A percentile compares a stretch with the other conserved stretches of the same genome.
These are phyloP conservation scores for Umbellularia californica DNA, from an alignment of 164 flowering plant species.

Conservation along the genomic window DNA sequence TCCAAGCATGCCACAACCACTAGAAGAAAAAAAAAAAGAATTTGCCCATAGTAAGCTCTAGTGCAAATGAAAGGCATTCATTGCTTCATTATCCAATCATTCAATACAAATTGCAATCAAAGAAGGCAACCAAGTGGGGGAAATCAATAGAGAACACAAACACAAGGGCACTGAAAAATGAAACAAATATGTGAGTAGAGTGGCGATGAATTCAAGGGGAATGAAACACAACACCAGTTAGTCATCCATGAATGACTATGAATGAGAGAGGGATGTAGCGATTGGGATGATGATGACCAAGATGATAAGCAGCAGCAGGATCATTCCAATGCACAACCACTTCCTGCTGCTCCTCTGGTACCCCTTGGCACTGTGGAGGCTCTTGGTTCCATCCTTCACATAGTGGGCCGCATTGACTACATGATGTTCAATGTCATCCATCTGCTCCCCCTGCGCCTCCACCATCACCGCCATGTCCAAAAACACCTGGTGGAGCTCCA, in stretches of 20 bases:
- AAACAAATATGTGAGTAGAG: no score
- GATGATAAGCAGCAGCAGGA: conserved; percentile 48
- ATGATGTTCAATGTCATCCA: conserved; percentile 26
- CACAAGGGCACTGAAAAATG: no score
- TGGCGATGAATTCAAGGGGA: no score
- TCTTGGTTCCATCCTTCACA: conserved; percentile 22
- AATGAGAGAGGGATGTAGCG: conserved; percentile 37
- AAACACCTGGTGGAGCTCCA: conserved; percentile 27
- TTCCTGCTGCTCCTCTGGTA: conserved; percentile 26
- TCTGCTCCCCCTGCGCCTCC: conserved; percentile 25
- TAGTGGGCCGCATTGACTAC: conserved; percentile 18
- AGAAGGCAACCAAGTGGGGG: no score
- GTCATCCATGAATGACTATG: conserved; percentile 1
- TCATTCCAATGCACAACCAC: conserved; percentile 50
- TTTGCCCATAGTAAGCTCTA: no score
- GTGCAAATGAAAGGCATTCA: no score
- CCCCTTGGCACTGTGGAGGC: conserved; percentile 17
- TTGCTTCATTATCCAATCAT: no score
- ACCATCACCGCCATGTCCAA: conserved; percentile 34
- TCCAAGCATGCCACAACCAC: no score
- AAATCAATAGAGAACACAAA: no score
- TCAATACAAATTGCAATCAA: no score
- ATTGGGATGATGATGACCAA: conserved; percentile 55
- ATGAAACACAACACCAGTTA: no score
- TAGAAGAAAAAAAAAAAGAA: no score